Evolutionary conservation across 805 yeast genomes (phyloP).

Genomic region (Metschnikowia matae): DNA sequence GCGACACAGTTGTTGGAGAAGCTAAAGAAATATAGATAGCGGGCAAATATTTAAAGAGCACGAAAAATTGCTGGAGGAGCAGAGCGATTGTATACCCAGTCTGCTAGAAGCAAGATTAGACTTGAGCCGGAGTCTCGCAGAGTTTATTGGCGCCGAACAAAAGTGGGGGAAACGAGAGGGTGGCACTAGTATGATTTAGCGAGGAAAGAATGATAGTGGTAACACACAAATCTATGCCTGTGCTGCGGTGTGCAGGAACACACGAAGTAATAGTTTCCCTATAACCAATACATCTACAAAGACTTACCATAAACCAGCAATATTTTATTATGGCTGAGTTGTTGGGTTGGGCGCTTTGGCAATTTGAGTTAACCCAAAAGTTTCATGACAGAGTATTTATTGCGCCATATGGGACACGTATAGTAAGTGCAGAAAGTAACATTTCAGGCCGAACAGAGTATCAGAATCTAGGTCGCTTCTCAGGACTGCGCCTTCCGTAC

Average conservation of each 20-base stretch:
- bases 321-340: no score
- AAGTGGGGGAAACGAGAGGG: constrained; percentile 1
- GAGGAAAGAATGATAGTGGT: neutral
- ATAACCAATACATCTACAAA: no score
- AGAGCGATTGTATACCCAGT: neutral
- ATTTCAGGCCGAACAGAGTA: no score
- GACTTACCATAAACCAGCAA: no score
- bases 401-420: no score
- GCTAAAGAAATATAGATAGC: neutral
- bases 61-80: neutral
- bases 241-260: neutral
- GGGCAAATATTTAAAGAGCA: neutral
- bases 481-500: neutral
- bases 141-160: constrained; percentile 3
- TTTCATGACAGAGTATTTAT: no score
- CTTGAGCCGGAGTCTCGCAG: neutral
- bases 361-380: no score
- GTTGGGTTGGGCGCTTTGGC: no score
- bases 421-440: no score
- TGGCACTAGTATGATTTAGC: neutral
- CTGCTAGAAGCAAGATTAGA: constrained; percentile 1
- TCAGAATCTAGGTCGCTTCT: no score
- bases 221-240: neutral
- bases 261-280: neutral
- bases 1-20: neutral